Base-by-base conservation (phyloP, 2,329 filamentous ascomycete species). In the Samsoniella hepiali region DNA sequence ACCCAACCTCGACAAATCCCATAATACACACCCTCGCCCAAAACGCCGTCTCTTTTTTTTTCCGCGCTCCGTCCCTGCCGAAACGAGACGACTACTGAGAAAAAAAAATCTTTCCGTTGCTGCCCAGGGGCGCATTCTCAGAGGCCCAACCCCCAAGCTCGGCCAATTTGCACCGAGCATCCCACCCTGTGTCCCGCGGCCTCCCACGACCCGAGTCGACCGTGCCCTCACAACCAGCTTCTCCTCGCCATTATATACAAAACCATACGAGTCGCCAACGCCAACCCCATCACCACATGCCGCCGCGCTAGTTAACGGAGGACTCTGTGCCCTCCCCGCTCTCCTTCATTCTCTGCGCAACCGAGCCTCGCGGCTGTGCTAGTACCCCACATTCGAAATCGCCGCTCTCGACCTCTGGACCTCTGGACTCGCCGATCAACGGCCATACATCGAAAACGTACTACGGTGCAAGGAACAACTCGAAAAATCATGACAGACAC, bases 231-330 rank as follows among this genome's bases (percentile, higher is more conserved):
- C 38, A 2, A 44, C 54, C 36, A 40, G 13, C 55, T 9, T 45
- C 11, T 17, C 27, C 6, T 53, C 58, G 17, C 36, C 50, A 62
- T 31, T 27, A 62, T 27, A 34, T 13, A 34, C 10, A 54, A 62
- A 45, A 40, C 49, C 31, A 17, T 3, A 40, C 55, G 40, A 53
- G 34, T 36, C 49, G 8, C 27, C 59, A 62, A 32, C 45, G 8
- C 47, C 40, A 44, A 42, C 44, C 32, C 22, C 40, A 29, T 49
- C 29, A 63, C 22, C 62, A 54, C 62, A 63, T 63, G 62, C 55
- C 38, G 54, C 38, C 62, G 54, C 55, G 55, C 62, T 63, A 63
- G 55, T 29, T 53, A 34, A 22, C 36, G 62, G 62, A 58, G 62
- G 62, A 58, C 55, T 49, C 27, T 31, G 45, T 54, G 38, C 47